A percentile compares a stretch with the other conserved stretches of the same genome.
phyloP scores from a whole-genome alignment of 768 basidiomycete genomes.

The Mycena venus region DNA sequence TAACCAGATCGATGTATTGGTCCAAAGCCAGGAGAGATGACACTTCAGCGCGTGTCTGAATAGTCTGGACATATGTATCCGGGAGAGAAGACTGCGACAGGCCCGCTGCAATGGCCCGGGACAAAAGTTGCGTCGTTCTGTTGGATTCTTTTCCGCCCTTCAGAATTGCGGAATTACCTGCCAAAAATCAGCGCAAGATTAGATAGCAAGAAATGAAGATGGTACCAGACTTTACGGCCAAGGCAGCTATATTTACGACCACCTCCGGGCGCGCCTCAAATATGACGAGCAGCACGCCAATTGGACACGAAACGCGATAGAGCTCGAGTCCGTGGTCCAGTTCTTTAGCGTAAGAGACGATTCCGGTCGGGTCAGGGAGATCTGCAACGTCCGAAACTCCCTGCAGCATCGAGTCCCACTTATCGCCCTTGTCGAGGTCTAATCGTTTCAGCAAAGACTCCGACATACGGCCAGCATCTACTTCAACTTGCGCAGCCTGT shows the following conservation, averaged over 20 bases:
- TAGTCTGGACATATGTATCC: slow-evolving; percentile 87
- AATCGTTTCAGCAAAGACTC: slow-evolving; percentile 87
- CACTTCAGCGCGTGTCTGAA: slow-evolving; percentile 93
- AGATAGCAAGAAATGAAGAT: neutral
- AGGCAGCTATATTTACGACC: slow-evolving; percentile 94
- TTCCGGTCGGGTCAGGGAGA: slow-evolving; percentile 89
- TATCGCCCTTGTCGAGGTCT: slow-evolving; percentile 83
- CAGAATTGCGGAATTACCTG: slow-evolving; percentile 96
- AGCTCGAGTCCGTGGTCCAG: slow-evolving; percentile 90
- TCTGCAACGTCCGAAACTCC: slow-evolving; percentile 90
- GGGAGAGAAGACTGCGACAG: slow-evolving; percentile 82
- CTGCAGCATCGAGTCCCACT: slow-evolving; percentile 95
- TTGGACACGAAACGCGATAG: slow-evolving; percentile 95
- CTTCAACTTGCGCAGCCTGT: slow-evolving; percentile 83
- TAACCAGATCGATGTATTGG: slow-evolving; percentile 95
- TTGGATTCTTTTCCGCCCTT: slow-evolving; percentile 98
- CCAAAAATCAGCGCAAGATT: neutral
- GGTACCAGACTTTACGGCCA: slow-evolving; percentile 97
- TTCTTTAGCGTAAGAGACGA: slow-evolving; percentile 89
- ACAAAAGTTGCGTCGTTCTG: slow-evolving; percentile 81
- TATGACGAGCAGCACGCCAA: slow-evolving; percentile 95
- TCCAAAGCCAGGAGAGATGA: slow-evolving; percentile 89
- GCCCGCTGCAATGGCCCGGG: slow-evolving; percentile 84
- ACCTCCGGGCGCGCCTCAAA: slow-evolving; percentile 99
- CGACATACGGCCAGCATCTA: slow-evolving; percentile 88